phyloP scores from a whole-genome alignment of 2,329 filamentous ascomycete species.

The Emericellopsis atlantica region DNA sequence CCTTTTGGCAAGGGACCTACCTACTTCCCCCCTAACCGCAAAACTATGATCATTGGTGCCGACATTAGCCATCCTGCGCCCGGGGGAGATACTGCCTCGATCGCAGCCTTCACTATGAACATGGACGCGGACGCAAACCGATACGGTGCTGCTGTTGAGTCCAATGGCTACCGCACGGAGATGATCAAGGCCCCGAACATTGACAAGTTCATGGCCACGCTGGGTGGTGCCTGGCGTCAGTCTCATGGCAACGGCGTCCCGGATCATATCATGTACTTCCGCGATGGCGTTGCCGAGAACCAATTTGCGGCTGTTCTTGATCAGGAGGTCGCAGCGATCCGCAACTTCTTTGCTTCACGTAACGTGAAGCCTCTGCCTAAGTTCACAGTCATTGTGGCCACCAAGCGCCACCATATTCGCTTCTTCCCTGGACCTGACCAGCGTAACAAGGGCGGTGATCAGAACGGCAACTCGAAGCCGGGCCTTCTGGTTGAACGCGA shows the following conservation, averaged over 20 bases:
- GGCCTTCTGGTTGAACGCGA: conserved; percentile 82
- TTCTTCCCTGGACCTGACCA: conserved; percentile 54
- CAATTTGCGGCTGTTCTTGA: conserved; percentile 73
- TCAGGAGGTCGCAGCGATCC: conserved; percentile 61
- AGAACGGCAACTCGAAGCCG: conserved; percentile 70
- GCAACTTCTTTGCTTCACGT: conserved; percentile 37
- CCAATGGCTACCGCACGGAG: conserved; percentile 73
- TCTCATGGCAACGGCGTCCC: conserved; percentile 35
- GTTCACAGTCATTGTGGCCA: conserved; percentile 77
- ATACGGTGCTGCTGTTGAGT: conserved; percentile 69
- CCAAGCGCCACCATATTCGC: conserved; percentile 88
- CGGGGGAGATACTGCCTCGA: conserved; percentile 55
- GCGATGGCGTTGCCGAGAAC: conserved; percentile 82
- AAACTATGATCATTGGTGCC: conserved; percentile 75
- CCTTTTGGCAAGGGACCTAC: conserved; percentile 17
- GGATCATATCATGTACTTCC: conserved; percentile 76
- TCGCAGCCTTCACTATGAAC: conserved; percentile 79
- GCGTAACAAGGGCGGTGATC: conserved; percentile 41
- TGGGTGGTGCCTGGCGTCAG: conserved; percentile 54
- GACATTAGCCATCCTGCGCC: conserved; percentile 80
- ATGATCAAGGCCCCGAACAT: conserved; percentile 61
- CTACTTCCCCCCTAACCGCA: conserved; percentile 27
- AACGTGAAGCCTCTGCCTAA: conserved; percentile 32
- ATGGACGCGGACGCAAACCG: conserved; percentile 58
- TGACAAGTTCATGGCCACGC: conserved; percentile 47